Base-by-base conservation (phyloP, 768 basidiomycete species). In the Cyclocybe cylindracea region DNA sequence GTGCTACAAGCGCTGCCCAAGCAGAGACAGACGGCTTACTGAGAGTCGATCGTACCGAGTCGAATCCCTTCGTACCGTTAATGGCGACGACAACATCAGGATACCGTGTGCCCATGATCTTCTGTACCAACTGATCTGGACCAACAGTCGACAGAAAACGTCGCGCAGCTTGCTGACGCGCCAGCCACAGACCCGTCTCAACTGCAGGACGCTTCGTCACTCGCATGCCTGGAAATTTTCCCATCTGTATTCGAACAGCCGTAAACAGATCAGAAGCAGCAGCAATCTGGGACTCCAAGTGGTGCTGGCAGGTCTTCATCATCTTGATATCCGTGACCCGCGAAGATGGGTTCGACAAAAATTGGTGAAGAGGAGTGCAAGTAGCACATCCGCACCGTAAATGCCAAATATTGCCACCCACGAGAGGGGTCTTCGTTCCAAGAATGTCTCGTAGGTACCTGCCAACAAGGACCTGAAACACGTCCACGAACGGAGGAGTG, bases 341-440 rank as follows among this genome's bases (percentile, higher is more conserved):
- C 2, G 24, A 45, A 8, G 31, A 32, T 6, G 58, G 48, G 29
- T 61, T 62, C 14, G 61, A 32, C 13, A 72, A 47, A 53, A 73
- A 71, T 0, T 11, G 43, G 48, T 72, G 62, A 29, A 73, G 29
- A 16, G 18, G 29, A 7, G 53, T 50, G 54, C 71, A 72, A 24
- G 69, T 62, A 10, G 11, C 11, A 44, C 69, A 72, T 24, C 69
- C 66, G 48, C 71, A 71, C 4, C 67, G 66, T 36, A 73, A 51
- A 35, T 66, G 68, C 32, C 66, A 62, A 34, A 69, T 51, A 10
- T 50, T 53, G 2, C 49, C 13, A 7, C 29, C 46, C 24, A 48
- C 18, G 5, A 45, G 11, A 7, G 54, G 54, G 5, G 24, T 24
- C 24, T 38, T 44, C 24, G 29, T 46, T 9, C 50, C 50, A 4